These are phyloP conservation scores for Aspergillus caelatus DNA, from an alignment of 2,329 filamentous ascomycete species.

Conservation along the genomic window DNA sequence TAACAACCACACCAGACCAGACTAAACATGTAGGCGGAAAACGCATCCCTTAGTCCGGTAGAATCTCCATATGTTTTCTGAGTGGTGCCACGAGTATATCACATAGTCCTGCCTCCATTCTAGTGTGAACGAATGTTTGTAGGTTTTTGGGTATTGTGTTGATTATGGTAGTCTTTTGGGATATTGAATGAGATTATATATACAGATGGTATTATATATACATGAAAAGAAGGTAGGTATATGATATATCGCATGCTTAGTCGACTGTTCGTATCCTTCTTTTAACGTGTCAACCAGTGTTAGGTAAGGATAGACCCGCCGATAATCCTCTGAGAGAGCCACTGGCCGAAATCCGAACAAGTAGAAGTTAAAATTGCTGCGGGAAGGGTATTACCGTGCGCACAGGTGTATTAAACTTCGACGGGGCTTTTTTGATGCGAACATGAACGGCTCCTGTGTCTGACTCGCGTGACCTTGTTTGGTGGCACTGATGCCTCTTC, in stretches of 20 bases:
- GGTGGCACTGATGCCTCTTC: not conserved
- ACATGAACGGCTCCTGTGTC: not conserved
- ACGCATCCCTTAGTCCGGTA: too few species aligned
- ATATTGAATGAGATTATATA: not conserved
- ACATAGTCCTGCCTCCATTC: too few species aligned
- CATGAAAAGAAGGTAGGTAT: not conserved
- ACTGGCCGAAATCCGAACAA: not conserved
- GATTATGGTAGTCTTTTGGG: not conserved
- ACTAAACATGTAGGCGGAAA: too few species aligned
- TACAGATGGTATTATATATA: not conserved
- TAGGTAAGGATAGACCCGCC: not conserved
- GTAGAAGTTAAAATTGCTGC: not conserved
- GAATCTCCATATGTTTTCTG: too few species aligned
- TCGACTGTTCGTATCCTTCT: not conserved
- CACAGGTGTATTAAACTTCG: not conserved
- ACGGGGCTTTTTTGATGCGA: not conserved
- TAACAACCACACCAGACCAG: too few species aligned
- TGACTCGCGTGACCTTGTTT: not conserved
- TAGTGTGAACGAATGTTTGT: too few species aligned
- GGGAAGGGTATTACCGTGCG: not conserved
- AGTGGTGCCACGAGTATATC: too few species aligned
- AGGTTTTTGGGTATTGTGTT: not conserved
- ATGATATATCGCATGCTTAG: not conserved
- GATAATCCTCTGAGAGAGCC: not conserved
- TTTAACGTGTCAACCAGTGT: not conserved